Evolutionary conservation across 2,329 filamentous ascomycete species (phyloP).

Genomic region (Neonectria neomacrospora): DNA sequence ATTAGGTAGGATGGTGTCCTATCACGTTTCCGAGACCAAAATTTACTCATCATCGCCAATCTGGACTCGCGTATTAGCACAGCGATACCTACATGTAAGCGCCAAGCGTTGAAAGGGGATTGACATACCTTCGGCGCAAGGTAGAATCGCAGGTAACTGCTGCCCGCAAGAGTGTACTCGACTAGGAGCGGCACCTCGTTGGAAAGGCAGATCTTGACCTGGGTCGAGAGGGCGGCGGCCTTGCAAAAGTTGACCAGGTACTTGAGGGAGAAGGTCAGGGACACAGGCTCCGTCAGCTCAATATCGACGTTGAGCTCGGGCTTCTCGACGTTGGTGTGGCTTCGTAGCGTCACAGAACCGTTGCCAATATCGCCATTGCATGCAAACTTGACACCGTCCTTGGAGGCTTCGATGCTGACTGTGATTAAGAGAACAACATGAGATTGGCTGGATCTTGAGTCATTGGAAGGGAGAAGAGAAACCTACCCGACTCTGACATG

Average conservation of each 20-base stretch:
- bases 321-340: slow-evolving; percentile 90
- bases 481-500: slow-evolving; percentile 93
- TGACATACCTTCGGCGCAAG: slow-evolving; percentile 90
- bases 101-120: background rate
- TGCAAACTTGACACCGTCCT: slow-evolving; percentile 96
- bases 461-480: background rate
- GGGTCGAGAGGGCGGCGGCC: slow-evolving; percentile 82
- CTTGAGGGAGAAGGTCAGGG: slow-evolving; percentile 97
- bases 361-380: slow-evolving; percentile 96
- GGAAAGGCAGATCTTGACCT: slow-evolving; percentile 92
- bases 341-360: slow-evolving; percentile 90
- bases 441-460: slow-evolving; percentile 7
- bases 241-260: slow-evolving; percentile 99
- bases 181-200: slow-evolving; percentile 96
- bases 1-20: slow-evolving; percentile 33
- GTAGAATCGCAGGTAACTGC: slow-evolving; percentile 95
- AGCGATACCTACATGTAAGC: background rate
- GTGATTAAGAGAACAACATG: slow-evolving; percentile 19
- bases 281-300: slow-evolving; percentile 89
- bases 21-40: slow-evolving; percentile 19
- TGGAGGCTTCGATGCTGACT: slow-evolving; percentile 96
- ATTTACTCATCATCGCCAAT: slow-evolving; percentile 55
- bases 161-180: slow-evolving; percentile 84
- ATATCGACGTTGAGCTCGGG: slow-evolving; percentile 87
- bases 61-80: slow-evolving; percentile 37